These are phyloP conservation scores for Nakazawaea holstii DNA, from an alignment of 805 yeast genomes.

Conservation along the genomic window DNA sequence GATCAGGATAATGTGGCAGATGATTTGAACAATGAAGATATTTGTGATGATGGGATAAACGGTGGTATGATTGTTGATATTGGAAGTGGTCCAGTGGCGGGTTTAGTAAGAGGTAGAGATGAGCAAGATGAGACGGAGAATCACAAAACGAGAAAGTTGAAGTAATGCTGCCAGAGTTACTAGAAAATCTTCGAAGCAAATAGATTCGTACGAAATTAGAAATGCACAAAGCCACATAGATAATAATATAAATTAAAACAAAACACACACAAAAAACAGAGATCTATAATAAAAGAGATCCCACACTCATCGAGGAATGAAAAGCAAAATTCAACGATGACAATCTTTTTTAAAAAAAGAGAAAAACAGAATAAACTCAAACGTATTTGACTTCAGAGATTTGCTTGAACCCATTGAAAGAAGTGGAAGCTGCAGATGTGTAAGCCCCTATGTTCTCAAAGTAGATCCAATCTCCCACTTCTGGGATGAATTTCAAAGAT, in stretches of 20 bases:
- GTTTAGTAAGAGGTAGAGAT: neutral
- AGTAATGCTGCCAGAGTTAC: too few species aligned
- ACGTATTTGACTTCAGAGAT: constrained; percentile 59
- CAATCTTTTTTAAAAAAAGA: neutral
- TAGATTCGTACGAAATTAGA: too few species aligned
- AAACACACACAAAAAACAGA: too few species aligned
- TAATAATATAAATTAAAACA: neutral
- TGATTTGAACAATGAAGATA: constrained; percentile 18
- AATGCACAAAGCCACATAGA: neutral
- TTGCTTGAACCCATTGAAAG: constrained; percentile 83
- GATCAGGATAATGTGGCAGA: constrained; percentile 20
- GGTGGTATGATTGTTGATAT: constrained; percentile 21
- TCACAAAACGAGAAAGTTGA: neutral
- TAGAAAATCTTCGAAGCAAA: too few species aligned
- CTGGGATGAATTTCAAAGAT: constrained; percentile 51
- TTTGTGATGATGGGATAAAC: constrained; percentile 4
- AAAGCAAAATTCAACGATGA: too few species aligned
- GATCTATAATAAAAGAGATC: too few species aligned
- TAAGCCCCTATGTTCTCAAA: constrained; percentile 86
- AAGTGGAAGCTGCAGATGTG: constrained; percentile 87
- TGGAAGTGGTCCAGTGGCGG: constrained; percentile 4
- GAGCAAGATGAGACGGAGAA: neutral
- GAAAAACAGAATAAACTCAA: constrained; percentile 19
- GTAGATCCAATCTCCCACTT: constrained; percentile 89
- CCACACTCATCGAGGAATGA: too few species aligned